Evolutionary conservation across 768 basidiomycete genomes (phyloP), one percentile per base, ranked within the genome.

Genomic region (Amanita inopinata): DNA sequence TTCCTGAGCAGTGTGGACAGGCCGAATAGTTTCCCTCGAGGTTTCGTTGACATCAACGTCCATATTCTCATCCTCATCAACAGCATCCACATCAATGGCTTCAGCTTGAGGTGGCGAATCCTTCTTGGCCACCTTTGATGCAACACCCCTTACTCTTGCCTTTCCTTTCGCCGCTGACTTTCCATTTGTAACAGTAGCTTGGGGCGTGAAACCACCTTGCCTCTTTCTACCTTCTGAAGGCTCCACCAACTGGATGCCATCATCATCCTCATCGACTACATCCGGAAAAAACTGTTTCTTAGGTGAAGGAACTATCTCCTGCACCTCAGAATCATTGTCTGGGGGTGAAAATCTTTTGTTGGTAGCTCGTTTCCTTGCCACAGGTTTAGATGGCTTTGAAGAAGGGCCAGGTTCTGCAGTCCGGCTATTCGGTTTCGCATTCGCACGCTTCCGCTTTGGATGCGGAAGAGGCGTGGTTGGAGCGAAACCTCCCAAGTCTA

Each of bases 81-180:
- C 50, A 37, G 49, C 52, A 18, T 49, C 41, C 20, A 57, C 49
- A 25, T 56, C 61, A 38, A 53, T 51, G 1, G 44, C 46, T n/a
- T 50, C 51, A 4, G 40, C 53, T 31, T 39, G 24, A 5, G 28
- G 14, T 14, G 45, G 15, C 11, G 17, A 20, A 7, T 7, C 6
- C 28, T 43, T 40, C 40, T 38, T 49, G 4, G 30, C 44, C 15
- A 34, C 43, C 45, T 42, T 55, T 22, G 25, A 17, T 27, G 39
- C 38, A 12, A 48, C 30, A 53, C 53, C 60, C 37, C 54, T 64
- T 2, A 57, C 57, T 31, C 63, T 65, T 4, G 55, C 58, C 51
- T 65, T 69, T 4, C 51, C 56, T 46, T 62, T 63, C 22, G 43
- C 49, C 15, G 42, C 44, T 18, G 47, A 36, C 47, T 56, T 61